phyloP scores from a whole-genome alignment of 192 early-diverging fungal genomes.

The Gamsiella multidivaricata region DNA sequence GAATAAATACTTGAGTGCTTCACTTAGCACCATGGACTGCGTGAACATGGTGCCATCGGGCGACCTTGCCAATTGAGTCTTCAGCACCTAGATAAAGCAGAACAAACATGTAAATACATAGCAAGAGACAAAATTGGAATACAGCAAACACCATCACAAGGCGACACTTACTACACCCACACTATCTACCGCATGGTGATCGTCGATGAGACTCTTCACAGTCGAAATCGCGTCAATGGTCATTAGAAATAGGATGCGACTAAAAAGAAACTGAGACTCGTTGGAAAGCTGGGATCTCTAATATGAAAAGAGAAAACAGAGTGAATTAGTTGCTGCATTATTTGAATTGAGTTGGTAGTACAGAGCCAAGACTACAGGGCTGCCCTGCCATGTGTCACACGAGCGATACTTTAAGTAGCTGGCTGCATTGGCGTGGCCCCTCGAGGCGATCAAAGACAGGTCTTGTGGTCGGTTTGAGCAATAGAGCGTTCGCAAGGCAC shows the following conservation, averaged over 20 bases:
- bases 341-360: too few relatives aligned
- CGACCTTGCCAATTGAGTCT: slow-evolving; percentile 41
- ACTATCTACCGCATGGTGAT: slow-evolving; percentile 44
- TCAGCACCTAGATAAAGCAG: slow-evolving; percentile 30
- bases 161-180: slow-evolving; percentile 49
- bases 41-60: slow-evolving; percentile 52
- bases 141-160: background rate
- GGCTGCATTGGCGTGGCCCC: slow-evolving; percentile 49
- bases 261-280: slow-evolving; percentile 69
- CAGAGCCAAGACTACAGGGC: too few relatives aligned
- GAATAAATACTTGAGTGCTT: slow-evolving; percentile 67
- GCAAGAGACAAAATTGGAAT: slow-evolving; percentile 4
- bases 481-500: slow-evolving; percentile 73
- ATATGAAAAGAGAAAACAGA: background rate
- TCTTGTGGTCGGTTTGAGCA: slow-evolving; percentile 62
- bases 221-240: slow-evolving; percentile 60
- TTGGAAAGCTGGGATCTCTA: slow-evolving; percentile 50
- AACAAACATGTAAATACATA: slow-evolving; percentile 5
- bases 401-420: slow-evolving; percentile 65
- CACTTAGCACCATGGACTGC: slow-evolving; percentile 58
- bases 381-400: too few relatives aligned
- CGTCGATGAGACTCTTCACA: slow-evolving; percentile 56
- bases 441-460: slow-evolving; percentile 57
- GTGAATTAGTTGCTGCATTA: too few relatives aligned
- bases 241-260: slow-evolving; percentile 76